Evolutionary conservation across 208 protist species (phyloP), one percentile per base, ranked within the genome.

Genomic region (Acanthamoeba healyi): DNA sequence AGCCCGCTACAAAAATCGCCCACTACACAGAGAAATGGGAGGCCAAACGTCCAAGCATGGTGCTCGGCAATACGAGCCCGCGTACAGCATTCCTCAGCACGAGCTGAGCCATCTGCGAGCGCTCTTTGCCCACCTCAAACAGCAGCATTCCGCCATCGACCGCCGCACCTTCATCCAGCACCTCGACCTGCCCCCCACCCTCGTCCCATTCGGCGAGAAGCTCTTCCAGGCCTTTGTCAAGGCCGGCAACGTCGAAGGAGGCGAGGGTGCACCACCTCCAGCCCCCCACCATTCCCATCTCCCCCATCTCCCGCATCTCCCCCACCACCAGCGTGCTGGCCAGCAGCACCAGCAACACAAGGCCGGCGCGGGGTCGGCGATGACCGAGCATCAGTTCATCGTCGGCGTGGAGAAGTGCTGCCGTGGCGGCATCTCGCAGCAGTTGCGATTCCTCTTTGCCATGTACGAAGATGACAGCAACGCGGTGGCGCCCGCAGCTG

Each of bases 381-480:
- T 56, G 74, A 74, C 54, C 12, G 65, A 93, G 24, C 46, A 93
- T 34, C 88, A 93, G 67, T 93, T 93, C 38, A 36, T 93, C 44
- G 14, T 40, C 3, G 88, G 88, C 3, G 44, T 93, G 5, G 88
- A 93, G 63, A 81, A 40, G 10, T 93, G 88, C 51, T 81, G 58
- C 88, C 79, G 56, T 36, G 58, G 1, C 26, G 19, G 65, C 32
- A n/a, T 93, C n/a, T 93, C 88, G 36, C 63, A 93, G 42, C 88
- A 93, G 65, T 19, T 93, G 7, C 61, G 88, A 19, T 93, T 93
- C 63, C 51, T 93, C 46, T 93, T 93, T 26, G 15, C 88, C 63
- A 67, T 81, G 65, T 81, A 93, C 36, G 65, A 93, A 29, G 88
- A 74, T 40, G 63, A 74, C 46, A 81, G 34, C n/a, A 51, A 74